These are phyloP conservation scores for Elsinoe ampelina DNA, from an alignment of 2,329 filamentous ascomycete genomes.

Conservation along the genomic window DNA sequence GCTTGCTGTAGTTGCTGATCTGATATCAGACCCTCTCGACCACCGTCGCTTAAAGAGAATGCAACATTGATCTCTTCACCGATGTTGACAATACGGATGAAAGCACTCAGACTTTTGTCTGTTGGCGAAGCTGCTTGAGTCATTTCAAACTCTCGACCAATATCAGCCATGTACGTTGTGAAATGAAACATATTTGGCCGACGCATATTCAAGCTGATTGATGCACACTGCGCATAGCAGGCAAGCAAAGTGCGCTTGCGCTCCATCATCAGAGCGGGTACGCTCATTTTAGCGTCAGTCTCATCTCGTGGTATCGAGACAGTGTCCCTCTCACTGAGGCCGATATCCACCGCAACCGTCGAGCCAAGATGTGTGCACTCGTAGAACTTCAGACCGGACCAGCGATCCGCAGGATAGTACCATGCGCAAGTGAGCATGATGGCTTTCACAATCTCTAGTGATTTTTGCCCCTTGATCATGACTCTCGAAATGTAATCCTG, in stretches of 20 bases:
- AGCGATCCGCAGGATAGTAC: slow-evolving; percentile 42
- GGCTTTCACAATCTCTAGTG: slow-evolving; percentile 43
- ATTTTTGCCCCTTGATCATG: slow-evolving; percentile 42
- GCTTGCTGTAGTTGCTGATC: slow-evolving; percentile 29
- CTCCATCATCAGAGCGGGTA: slow-evolving; percentile 17
- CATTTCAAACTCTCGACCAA: slow-evolving; percentile 46
- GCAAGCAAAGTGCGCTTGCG: slow-evolving; percentile 47
- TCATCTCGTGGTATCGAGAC: neutral
- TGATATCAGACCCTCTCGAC: neutral
- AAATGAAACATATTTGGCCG: slow-evolving; percentile 52
- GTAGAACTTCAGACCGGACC: slow-evolving; percentile 41
- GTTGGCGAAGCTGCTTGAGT: slow-evolving; percentile 47
- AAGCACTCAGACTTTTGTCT: slow-evolving; percentile 50
- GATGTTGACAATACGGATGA: slow-evolving; percentile 52
- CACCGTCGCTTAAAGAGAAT: slow-evolving; percentile 54
- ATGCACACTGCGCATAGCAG: slow-evolving; percentile 51
- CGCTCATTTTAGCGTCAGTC: neutral
- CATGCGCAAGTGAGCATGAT: slow-evolving; percentile 41
- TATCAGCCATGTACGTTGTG: slow-evolving; percentile 53
- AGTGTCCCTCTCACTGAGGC: slow-evolving; percentile 22
- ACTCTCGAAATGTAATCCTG: slow-evolving; percentile 40
- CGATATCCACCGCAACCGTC: slow-evolving; percentile 42
- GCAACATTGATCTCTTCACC: slow-evolving; percentile 60
- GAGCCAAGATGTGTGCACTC: slow-evolving; percentile 45
- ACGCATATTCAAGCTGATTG: slow-evolving; percentile 53